Base-by-base conservation (phyloP, 805 yeast genomes). In the Grigorovia yakushimaensis region DNA sequence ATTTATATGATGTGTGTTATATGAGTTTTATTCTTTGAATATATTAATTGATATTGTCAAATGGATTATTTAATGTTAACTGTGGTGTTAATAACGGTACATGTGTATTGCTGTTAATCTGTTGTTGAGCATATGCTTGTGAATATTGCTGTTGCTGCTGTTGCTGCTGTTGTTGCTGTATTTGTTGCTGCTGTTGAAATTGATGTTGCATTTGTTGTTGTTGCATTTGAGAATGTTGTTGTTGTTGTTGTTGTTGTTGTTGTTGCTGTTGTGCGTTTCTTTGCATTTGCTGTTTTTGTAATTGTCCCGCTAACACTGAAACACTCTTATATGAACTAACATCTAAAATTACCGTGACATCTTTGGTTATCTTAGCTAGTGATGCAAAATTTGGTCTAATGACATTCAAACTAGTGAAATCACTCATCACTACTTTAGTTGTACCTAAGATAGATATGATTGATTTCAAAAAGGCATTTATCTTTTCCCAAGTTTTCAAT, bases 321-420 rank as follows among this genome's bases (percentile, higher is more conserved):
- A 61, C 65, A 23, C 56, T 58, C 47, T 71, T 67, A 59, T 73
- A 77, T 17, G 82, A 71, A 49, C 84, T 78, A 39, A 75, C 72
- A 60, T 89, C 96, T 40, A 89, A 67, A 55, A 86, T 72, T n/a
- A 87, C 81, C 0, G 97, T 88, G 15, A 91, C 84, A 59, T 91
- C 98, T 58, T 91, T 91, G 4, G 96, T 87, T 3, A 89, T 84
- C 53, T 87, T 80, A 0, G 97, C 89, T 49, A 91, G 70, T 36
- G 80, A 77, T 0, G 95, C 86, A 66, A 91, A 75, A 5, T 85
- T 78, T 7, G 89, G 81, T 49, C 95, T 71, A 5, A 83, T 82
- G 47, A 86, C 96, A 55, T 84, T 81, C 45, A 91, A 71, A 15
- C 82, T 75, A 0, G 95, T 89, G 48, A 88, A 72, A 53, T 86